Evolutionary conservation across 78 protist species (phyloP).

Genomic region (Planoprotostelium fungivorum): DNA sequence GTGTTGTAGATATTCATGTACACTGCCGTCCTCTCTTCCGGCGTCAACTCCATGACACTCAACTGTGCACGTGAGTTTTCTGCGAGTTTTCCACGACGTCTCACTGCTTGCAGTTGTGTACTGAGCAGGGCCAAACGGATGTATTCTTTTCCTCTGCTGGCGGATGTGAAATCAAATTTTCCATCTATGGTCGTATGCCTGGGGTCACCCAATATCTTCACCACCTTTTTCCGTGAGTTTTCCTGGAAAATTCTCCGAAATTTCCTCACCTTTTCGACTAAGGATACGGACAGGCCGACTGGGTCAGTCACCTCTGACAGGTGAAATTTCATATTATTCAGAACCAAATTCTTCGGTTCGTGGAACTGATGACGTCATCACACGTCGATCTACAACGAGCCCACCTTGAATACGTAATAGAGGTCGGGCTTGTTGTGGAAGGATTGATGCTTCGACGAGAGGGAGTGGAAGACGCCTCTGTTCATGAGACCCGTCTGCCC

Average conservation of each 20-base stretch:
- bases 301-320: not conserved
- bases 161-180: not conserved
- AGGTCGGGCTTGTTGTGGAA: not conserved
- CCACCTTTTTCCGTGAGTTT: not conserved
- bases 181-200: not conserved
- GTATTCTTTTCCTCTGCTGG: not conserved
- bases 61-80: not conserved
- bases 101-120: not conserved
- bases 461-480: not conserved
- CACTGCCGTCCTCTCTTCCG: not conserved
- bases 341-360: not conserved
- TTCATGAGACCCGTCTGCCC: not conserved
- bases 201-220: not conserved
- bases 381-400: not conserved
- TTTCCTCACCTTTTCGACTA: not conserved
- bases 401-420: not conserved
- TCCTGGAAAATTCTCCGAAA: not conserved
- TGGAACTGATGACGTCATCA: not conserved
- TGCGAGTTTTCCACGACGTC: not conserved
- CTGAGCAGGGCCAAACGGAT: not conserved
- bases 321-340: not conserved
- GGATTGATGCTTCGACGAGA: not conserved
- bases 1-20: not conserved
- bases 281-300: not conserved
- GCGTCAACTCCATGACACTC: not conserved